Evolutionary conservation across 495 filamentous ascomycete species (phyloP).

Genomic region (Hypoxylon fragiforme): DNA sequence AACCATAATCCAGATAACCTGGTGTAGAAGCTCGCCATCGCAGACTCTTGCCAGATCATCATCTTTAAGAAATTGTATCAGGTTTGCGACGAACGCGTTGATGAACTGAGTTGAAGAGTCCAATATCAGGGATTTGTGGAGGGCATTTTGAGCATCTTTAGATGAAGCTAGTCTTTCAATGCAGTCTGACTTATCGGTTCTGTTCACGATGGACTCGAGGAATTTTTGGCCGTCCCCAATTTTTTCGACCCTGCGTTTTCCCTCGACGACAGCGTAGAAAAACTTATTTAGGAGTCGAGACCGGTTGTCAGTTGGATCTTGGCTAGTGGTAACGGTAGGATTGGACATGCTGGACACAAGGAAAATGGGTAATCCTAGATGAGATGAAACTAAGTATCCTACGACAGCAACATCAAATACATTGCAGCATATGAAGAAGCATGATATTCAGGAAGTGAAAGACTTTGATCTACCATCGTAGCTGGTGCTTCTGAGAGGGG

Average conservation of each 20-base stretch:
- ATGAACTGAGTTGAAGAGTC: slow-evolving; percentile 57
- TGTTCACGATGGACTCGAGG: slow-evolving; percentile 60
- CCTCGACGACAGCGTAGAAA: slow-evolving; percentile 37
- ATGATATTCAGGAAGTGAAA: too few relatives aligned
- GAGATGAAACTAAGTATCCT: too few relatives aligned
- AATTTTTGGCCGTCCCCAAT: slow-evolving; percentile 56
- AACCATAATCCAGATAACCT: slow-evolving; percentile 55
- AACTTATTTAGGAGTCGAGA: slow-evolving; percentile 29
- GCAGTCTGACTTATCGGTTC: slow-evolving; percentile 53
- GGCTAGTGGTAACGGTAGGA: neutral
- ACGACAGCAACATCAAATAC: too few relatives aligned
- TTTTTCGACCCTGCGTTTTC: slow-evolving; percentile 28
- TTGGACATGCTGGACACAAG: too few relatives aligned
- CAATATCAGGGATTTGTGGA: slow-evolving; percentile 54
- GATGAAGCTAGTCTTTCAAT: slow-evolving; percentile 60
- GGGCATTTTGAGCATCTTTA: slow-evolving; percentile 47
- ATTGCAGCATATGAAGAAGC: too few relatives aligned
- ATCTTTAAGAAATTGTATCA: slow-evolving; percentile 45
- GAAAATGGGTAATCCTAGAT: too few relatives aligned
- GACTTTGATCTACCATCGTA: too few relatives aligned
- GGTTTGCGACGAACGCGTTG: slow-evolving; percentile 43
- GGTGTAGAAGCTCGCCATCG: slow-evolving; percentile 57
- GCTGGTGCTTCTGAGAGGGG: too few relatives aligned
- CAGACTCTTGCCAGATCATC: slow-evolving; percentile 56
- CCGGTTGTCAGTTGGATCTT: neutral